Percentiles rank a stretch among this genome's conserved stretches.
These are phyloP conservation scores for Leccinum imitatum DNA, from an alignment of 768 basidiomycete genomes.

Conservation along the genomic window DNA sequence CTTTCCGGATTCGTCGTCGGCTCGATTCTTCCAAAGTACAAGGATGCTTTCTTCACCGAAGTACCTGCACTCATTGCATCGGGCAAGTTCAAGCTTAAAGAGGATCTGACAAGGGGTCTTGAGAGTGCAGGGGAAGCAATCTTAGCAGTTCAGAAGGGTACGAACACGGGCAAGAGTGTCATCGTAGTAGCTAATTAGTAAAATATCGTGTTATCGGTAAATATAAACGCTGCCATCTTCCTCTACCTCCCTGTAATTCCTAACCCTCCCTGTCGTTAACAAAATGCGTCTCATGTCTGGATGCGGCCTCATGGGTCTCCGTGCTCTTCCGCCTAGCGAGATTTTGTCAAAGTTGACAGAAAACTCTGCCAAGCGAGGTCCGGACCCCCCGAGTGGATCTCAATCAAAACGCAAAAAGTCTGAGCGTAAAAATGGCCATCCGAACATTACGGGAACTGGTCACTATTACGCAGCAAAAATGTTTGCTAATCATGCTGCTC, in stretches of 20 bases:
- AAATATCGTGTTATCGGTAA: background rate
- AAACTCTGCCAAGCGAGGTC: no score
- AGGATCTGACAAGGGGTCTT: conserved; percentile 46
- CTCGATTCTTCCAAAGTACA: conserved; percentile 33
- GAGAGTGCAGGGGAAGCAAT: conserved; percentile 41
- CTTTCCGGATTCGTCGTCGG: conserved; percentile 46
- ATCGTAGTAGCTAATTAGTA: conserved; percentile 13
- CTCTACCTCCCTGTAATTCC: conserved; percentile 18
- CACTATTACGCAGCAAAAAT: no score
- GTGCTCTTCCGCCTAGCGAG: no score
- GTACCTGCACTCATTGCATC: conserved; percentile 42
- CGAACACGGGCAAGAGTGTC: conserved; percentile 33
- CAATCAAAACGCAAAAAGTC: no score
- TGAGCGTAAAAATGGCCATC: no score
- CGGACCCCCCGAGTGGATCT: no score
- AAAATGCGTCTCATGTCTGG: conserved; percentile 8
- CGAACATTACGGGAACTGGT: no score
- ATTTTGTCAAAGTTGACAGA: no score
- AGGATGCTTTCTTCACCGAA: conserved; percentile 41
- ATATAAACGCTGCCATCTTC: conserved; percentile 27
- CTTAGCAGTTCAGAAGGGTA: conserved; percentile 35
- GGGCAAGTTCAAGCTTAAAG: conserved; percentile 48
- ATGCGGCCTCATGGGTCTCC: conserved; percentile 10
- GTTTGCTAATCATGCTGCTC: no score
- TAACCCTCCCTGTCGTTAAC: conserved; percentile 31